Conservation (phyloP, 371 early-diverging fungal genomes). For the Apophysomyces sp. region DNA sequence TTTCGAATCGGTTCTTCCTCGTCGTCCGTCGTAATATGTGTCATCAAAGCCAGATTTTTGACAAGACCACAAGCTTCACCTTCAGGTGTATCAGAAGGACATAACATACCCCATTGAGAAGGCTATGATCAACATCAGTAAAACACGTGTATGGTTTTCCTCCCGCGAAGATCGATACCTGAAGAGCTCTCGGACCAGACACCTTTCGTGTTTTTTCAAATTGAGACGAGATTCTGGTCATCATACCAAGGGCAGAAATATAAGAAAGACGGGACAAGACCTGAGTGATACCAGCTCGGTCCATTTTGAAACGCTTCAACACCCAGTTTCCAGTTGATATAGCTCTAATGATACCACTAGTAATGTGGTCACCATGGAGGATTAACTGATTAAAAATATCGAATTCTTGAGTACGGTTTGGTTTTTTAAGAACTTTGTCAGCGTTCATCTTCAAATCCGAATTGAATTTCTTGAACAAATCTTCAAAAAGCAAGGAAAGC, state of each 20-base stretch:
- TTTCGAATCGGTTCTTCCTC: constrained; percentile 79
- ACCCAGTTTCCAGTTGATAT: constrained; percentile 99
- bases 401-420: constrained; percentile 92
- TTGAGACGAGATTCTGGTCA: constrained; percentile 98
- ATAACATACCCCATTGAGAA: constrained; percentile 99
- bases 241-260: constrained; percentile 99
- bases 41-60: constrained; percentile 99
- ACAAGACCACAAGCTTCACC: constrained; percentile 99
- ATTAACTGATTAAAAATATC: constrained; percentile 90
- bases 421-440: constrained; percentile 93
- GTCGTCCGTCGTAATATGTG: constrained; percentile 98
- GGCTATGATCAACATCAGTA: constrained; percentile 48
- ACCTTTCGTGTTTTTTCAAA: constrained; percentile 99
- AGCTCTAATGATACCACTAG: constrained; percentile 93
- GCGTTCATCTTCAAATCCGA: constrained; percentile 88
- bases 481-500: constrained; percentile 98
- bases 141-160: neutral
- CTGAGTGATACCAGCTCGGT: constrained; percentile 99
- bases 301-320: constrained; percentile 99
- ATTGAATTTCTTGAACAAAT: constrained; percentile 98
- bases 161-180: constrained; percentile 36
- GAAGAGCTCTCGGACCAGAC: constrained; percentile 97
- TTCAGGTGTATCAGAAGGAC: constrained; percentile 99
- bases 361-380: constrained; percentile 90
- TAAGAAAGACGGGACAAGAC: constrained; percentile 97